Base-by-base conservation (phyloP, 305 asterid genomes). In the Coffea humblotiana region DNA sequence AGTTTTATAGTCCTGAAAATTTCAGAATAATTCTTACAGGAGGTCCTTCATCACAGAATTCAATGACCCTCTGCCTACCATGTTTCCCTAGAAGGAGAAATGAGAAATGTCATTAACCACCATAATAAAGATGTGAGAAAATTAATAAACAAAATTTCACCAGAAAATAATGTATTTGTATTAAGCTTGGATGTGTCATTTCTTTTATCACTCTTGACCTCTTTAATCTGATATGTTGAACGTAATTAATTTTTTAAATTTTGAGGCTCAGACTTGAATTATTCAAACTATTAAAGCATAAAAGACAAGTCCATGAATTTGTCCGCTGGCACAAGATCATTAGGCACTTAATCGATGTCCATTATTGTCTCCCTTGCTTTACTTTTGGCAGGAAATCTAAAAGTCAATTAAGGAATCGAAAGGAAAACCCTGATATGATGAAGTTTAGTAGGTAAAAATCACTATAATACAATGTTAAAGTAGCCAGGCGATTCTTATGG, bases 51-150 rank as follows among this genome's bases (percentile, higher is more conserved):
- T 90, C 93, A 77, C 98, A 96, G 49, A 92, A 83, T 85, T 96
- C 98, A 79, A 92, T 8, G 82, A 96, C 87, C 84, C 99, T 87
- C 99, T 88, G 64, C 97, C 98, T 23, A 96, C 92, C 87, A 96
- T 63, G 85, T 90, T 96, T 72, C 99, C 99, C 97, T 94, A 90
- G 49, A 77, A 88, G 70, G 45, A 74, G 68, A 60, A 45, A 83
- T 49, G 56, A 49, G 78, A 80, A 47, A 81, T 78, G 25, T 54
- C 49, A 66, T 58, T 64, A 71, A 16, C 75, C 45, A 77, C 43
- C 19, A 52, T 58, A 13, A 21, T 35, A 74, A 23, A 19, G 0
- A 35, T 58, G 32, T 21, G 56, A 23, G 43, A 70, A 51, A 35
- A 75, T 60, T 75, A 40, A 43, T 3, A 16, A 11, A 56, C 32